These are phyloP conservation scores for Pisolithus orientalis DNA, from an alignment of 768 basidiomycete genomes.

Conservation along the genomic window DNA sequence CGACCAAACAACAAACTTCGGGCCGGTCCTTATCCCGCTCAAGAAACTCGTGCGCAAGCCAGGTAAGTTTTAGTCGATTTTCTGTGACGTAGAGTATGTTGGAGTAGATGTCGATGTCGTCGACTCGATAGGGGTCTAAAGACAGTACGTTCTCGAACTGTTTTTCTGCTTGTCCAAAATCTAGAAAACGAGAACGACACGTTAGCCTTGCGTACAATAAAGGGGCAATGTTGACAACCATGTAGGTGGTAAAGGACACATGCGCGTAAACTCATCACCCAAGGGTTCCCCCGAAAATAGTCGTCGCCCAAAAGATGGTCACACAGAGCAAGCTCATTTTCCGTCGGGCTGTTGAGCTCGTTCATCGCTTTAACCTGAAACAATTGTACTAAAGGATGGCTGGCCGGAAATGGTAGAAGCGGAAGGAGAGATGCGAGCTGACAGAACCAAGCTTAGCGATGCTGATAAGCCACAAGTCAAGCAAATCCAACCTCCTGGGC, in stretches of 20 bases:
- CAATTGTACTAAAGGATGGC: conserved; percentile 53
- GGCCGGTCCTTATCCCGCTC: conserved; percentile 88
- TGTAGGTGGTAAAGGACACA: conserved; percentile 86
- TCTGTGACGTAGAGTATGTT: conserved; percentile 97
- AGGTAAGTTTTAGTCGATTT: conserved; percentile 80
- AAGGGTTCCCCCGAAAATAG: conserved; percentile 76
- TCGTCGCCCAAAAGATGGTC: conserved; percentile 66
- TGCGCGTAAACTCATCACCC: conserved; percentile 83
- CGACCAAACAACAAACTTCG: conserved; percentile 93
- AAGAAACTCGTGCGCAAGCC: conserved; percentile 87
- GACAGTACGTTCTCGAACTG: conserved; percentile 81
- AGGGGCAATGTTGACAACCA: conserved; percentile 44
- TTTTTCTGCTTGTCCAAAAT: conserved; percentile 78
- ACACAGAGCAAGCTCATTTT: conserved; percentile 76
- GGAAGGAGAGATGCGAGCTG: conserved; percentile 41
- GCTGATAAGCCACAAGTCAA: background rate
- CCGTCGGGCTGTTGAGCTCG: conserved; percentile 84
- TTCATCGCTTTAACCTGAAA: conserved; percentile 89
- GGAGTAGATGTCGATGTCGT: conserved; percentile 93
- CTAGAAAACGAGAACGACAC: conserved; percentile 34
- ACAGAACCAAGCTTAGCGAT: conserved; percentile 6
- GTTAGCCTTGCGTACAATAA: background rate
- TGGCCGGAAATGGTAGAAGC: conserved; percentile 41
- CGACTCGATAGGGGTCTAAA: conserved; percentile 82
- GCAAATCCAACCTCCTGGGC: conserved; percentile 66